Conservation (phyloP, 1,284 basidiomycete genomes). For the Melanopsichium pennsylvanicum region DNA sequence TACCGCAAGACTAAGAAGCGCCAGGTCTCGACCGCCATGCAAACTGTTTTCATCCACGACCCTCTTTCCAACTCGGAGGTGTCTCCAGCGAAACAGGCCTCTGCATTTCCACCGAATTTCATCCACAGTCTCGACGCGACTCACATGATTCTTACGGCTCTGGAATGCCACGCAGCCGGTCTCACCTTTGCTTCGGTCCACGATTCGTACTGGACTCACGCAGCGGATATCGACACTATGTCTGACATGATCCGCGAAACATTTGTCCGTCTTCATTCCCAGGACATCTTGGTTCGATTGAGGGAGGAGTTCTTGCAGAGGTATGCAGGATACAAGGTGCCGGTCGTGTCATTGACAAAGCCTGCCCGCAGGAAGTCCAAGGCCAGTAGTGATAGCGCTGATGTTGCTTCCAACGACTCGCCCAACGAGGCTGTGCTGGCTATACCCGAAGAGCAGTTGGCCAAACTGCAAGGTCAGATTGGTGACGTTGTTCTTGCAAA, state of each 20-base stretch:
- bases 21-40: conserved; percentile 78
- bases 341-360: conserved; percentile 33
- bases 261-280: conserved; percentile 89
- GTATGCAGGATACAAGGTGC: conserved; percentile 56
- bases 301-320: conserved; percentile 67
- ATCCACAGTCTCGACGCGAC: conserved; percentile 97
- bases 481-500: conserved; percentile 26
- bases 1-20: conserved; percentile 85
- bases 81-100: conserved; percentile 85
- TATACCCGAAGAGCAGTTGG: conserved; percentile 34
- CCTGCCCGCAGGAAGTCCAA: conserved; percentile 5
- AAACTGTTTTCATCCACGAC: conserved; percentile 92
- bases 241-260: conserved; percentile 87
- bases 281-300: conserved; percentile 76
- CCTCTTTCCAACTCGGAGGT: conserved; percentile 83
- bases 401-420: conserved; percentile 1
- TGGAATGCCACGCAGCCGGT: conserved; percentile 72
- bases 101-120: conserved; percentile 98
- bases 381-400: not conserved
- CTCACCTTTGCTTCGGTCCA: conserved; percentile 91
- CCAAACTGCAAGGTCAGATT: conserved; percentile 22
- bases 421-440: conserved; percentile 22
- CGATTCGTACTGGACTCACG: conserved; percentile 99
- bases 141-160: conserved; percentile 98
- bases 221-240: conserved; percentile 87